These are phyloP conservation scores for Dactylis glomerata DNA, from an alignment of 176 grass and related monocot genomes.

Conservation along the genomic window DNA sequence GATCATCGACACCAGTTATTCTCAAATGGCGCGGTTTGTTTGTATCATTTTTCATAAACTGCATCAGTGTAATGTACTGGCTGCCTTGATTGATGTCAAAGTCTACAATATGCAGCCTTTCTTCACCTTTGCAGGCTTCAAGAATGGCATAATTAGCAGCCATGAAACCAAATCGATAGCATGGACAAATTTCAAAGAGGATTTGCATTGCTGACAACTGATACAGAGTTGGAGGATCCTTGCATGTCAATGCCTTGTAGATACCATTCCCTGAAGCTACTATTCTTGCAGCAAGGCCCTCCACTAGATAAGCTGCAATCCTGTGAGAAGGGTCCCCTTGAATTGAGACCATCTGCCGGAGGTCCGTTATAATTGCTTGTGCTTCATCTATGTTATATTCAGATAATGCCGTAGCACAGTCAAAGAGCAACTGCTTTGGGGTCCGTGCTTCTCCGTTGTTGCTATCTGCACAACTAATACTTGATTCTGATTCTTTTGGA, in stretches of 20 bases:
- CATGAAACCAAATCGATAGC: slow-evolving; percentile 92
- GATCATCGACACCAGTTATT: slow-evolving; percentile 96
- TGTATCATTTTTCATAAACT: slow-evolving; percentile 53
- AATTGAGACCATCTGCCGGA: slow-evolving; percentile 87
- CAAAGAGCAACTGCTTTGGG: slow-evolving; percentile 82
- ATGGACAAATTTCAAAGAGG: slow-evolving; percentile 92
- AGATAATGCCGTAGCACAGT: slow-evolving; percentile 63
- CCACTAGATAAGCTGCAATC: slow-evolving; percentile 85
- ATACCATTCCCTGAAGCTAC: slow-evolving; percentile 77
- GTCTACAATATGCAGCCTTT: slow-evolving; percentile 88
- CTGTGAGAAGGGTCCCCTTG: slow-evolving; percentile 87
- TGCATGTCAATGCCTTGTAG: slow-evolving; percentile 93
- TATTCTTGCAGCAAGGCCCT: slow-evolving; percentile 92
- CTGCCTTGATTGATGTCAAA: slow-evolving; percentile 97
- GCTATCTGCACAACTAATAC: slow-evolving; percentile 59
- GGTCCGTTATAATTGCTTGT: slow-evolving; percentile 75
- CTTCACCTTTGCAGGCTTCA: slow-evolving; percentile 82
- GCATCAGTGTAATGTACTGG: slow-evolving; percentile 88
- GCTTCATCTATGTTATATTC: slow-evolving; percentile 69
- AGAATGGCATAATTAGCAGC: slow-evolving; percentile 88
- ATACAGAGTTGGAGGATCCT: slow-evolving; percentile 83
- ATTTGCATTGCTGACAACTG: slow-evolving; percentile 98
- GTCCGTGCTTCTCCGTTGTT: slow-evolving; percentile 60
- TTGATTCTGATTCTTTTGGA: slow-evolving; percentile 93
- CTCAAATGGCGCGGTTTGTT: slow-evolving; percentile 63